phyloP scores from a whole-genome alignment of 371 early-diverging fungal genomes.

The Funneliformis caledonium region DNA sequence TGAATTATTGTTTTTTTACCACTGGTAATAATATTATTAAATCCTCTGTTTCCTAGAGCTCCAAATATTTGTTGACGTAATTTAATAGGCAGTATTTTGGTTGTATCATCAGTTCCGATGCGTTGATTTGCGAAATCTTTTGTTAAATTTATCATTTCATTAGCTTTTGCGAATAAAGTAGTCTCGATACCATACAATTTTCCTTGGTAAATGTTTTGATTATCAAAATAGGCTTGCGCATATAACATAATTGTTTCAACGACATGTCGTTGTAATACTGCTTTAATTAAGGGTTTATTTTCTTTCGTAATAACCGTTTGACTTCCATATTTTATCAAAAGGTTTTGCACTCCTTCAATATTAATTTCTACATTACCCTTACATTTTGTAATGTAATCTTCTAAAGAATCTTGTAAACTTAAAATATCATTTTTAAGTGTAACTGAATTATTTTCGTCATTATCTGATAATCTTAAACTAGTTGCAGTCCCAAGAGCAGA shows the following conservation, averaged over 20 bases:
- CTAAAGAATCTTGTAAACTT: background rate
- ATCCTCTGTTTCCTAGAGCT: slow-evolving; percentile 8
- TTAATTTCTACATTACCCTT: slow-evolving; percentile 19
- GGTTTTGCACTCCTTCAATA: background rate
- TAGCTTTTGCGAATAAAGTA: background rate
- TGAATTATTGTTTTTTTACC: background rate
- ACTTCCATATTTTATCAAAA: background rate
- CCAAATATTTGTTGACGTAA: slow-evolving; percentile 33
- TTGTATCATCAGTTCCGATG: background rate
- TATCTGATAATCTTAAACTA: slow-evolving; percentile 14
- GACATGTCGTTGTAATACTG: slow-evolving; percentile 19
- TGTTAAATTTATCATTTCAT: background rate
- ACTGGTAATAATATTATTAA: background rate
- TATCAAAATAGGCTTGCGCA: background rate
- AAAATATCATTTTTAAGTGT: slow-evolving; percentile 17
- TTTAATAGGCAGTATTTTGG: background rate
- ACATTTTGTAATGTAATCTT: background rate
- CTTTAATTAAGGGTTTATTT: background rate
- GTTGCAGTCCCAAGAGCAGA: slow-evolving; percentile 18
- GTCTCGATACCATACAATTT: background rate
- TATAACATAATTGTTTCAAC: background rate
- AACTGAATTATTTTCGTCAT: slow-evolving; percentile 24
- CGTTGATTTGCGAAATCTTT: background rate
- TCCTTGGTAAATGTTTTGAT: background rate
- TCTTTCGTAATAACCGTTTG: background rate